Percentiles rank a stretch among this genome's conserved stretches.
phyloP scores from a whole-genome alignment of 73 alveolate species.

The Paramecium sonneborni region DNA sequence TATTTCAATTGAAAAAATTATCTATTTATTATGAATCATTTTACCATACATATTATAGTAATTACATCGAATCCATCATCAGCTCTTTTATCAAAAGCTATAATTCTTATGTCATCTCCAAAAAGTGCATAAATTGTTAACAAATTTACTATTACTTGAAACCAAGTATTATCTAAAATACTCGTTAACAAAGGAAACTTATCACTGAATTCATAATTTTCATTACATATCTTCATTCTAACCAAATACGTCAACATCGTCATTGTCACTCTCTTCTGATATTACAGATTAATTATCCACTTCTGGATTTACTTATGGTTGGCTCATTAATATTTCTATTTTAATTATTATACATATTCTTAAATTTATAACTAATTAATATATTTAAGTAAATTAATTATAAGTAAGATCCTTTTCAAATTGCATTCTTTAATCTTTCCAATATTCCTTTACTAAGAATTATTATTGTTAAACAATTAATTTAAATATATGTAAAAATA shows the following conservation, averaged over 20 bases:
- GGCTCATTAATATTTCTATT: neutral
- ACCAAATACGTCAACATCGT: neutral
- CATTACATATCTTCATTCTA: neutral
- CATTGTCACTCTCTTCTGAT: neutral
- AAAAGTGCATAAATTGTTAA: conserved; percentile 85
- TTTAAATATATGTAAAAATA: neutral
- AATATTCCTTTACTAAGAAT: neutral
- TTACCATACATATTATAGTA: conserved; percentile 63
- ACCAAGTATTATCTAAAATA: conserved; percentile 36
- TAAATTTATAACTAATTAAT: neutral
- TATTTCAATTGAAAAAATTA: conserved; percentile 72
- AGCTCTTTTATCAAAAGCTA: conserved; percentile 71
- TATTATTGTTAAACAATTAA: neutral
- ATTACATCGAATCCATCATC: conserved; percentile 73
- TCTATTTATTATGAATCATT: conserved; percentile 61
- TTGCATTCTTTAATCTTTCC: neutral
- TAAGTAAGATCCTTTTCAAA: neutral
- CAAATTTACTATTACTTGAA: conserved; percentile 69
- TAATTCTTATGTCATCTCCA: conserved; percentile 86
- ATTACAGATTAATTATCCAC: neutral
- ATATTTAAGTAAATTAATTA: neutral
- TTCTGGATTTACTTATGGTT: neutral
- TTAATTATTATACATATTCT: neutral
- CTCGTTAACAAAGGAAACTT: neutral
- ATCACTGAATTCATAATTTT: neutral